Conservation (phyloP, 441 rosid genomes). For the Kokia cookei region DNA sequence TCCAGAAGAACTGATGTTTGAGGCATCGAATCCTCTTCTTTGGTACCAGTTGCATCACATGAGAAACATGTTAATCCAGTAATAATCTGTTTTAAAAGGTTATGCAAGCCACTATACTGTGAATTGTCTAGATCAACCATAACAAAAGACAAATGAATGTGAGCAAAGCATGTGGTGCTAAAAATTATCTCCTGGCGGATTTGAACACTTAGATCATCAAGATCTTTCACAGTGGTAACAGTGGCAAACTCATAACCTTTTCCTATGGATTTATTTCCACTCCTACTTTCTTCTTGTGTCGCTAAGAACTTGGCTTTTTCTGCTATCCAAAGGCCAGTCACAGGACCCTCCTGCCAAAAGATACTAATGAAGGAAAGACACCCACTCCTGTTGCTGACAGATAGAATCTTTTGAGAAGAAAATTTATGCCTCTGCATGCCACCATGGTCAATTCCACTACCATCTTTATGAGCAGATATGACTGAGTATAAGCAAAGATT, state of each 20-base stretch:
- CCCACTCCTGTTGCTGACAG: slow-evolving; percentile 39
- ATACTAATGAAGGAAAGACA: slow-evolving; percentile 58
- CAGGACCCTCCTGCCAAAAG: slow-evolving; percentile 76
- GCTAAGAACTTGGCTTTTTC: slow-evolving; percentile 81
- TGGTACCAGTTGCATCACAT: slow-evolving; percentile 18
- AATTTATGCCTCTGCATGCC: slow-evolving; percentile 27
- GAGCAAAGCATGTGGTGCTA: slow-evolving; percentile 65
- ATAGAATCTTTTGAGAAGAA: slow-evolving; percentile 50
- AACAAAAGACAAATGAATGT: slow-evolving; percentile 38
- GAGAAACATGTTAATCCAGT: slow-evolving; percentile 35
- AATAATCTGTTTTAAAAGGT: slow-evolving; percentile 50
- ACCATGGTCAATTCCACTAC: slow-evolving; percentile 26
- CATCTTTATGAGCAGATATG: slow-evolving; percentile 31
- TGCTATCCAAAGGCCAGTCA: slow-evolving; percentile 63
- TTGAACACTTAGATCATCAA: slow-evolving; percentile 48
- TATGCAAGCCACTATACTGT: slow-evolving; percentile 39
- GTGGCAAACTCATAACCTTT: slow-evolving; percentile 73
- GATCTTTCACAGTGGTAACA: slow-evolving; percentile 43
- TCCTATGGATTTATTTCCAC: slow-evolving; percentile 37
- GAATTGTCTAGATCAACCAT: slow-evolving; percentile 40
- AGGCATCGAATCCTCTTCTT: slow-evolving; percentile 25
- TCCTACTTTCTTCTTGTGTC: slow-evolving; percentile 48
- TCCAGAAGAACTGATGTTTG: slow-evolving; percentile 72
- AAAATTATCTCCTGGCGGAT: slow-evolving; percentile 58
- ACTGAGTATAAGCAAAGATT: slow-evolving; percentile 60